phyloP scores from a whole-genome alignment of 306 rosid genomes.

The Medicago arabica region DNA sequence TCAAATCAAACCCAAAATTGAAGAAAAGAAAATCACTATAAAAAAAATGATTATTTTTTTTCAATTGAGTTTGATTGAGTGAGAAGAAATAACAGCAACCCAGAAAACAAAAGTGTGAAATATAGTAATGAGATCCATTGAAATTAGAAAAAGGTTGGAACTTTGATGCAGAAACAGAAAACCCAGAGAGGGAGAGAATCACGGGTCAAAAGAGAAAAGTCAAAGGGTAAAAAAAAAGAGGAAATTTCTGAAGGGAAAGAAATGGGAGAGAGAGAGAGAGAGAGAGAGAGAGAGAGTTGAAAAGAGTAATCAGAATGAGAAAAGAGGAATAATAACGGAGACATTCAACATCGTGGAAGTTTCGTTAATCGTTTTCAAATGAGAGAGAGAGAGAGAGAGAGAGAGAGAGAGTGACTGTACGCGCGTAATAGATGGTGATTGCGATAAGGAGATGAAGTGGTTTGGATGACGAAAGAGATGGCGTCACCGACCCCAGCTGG shows the following conservation, averaged over 20 bases:
- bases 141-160: not conserved
- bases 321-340: not conserved
- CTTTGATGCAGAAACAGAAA: not conserved
- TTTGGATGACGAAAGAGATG: conserved; percentile 57
- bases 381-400: not conserved
- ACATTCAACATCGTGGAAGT: conserved; percentile 39
- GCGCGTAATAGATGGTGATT: not conserved
- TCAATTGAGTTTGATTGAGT: not conserved
- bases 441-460: conserved; percentile 62
- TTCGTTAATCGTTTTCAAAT: conserved; percentile 61
- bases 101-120: not conserved
- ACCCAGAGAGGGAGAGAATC: not conserved
- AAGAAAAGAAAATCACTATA: conserved; percentile 12
- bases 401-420: too few relatives aligned
- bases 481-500: conserved; percentile 65
- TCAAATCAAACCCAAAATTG: conserved; percentile 24
- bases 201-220: conserved; percentile 19
- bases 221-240: conserved; percentile 36
- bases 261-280: not conserved
- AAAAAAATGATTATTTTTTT: not conserved
- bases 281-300: too few relatives aligned
- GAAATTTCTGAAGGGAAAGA: conserved; percentile 38
- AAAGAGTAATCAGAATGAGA: not conserved
- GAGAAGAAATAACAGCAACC: not conserved
- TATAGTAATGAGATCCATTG: not conserved